Conservation (phyloP, 129 eudicot genomes). For the Helianthus tuberosus region DNA sequence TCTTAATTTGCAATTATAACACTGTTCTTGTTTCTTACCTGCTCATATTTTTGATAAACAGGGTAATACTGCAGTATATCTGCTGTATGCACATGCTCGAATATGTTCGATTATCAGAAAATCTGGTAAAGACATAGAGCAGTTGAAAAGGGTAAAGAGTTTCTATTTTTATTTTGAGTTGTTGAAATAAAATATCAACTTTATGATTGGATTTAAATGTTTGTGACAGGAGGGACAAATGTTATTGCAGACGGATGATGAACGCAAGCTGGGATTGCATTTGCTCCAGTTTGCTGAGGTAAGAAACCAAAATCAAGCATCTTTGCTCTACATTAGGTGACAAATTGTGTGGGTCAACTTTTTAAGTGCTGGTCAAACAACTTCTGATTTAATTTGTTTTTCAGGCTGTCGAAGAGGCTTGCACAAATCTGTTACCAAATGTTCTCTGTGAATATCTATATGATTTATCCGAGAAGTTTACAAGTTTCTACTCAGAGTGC, state of each 20-base stretch:
- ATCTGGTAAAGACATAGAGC: slow-evolving; percentile 87
- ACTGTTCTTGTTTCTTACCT: slow-evolving; percentile 1
- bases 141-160: slow-evolving; percentile 57
- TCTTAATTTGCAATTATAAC: background rate
- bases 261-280: slow-evolving; percentile 78
- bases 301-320: background rate
- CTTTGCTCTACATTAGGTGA: background rate
- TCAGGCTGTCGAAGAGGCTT: slow-evolving; percentile 83
- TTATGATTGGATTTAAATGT: slow-evolving; percentile 1
- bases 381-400: slow-evolving; percentile 10
- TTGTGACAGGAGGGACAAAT: slow-evolving; percentile 55
- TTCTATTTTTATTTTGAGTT: background rate
- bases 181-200: background rate
- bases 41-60: slow-evolving; percentile 33
- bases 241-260: slow-evolving; percentile 60
- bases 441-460: slow-evolving; percentile 73
- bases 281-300: slow-evolving; percentile 89
- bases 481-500: slow-evolving; percentile 71
- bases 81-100: slow-evolving; percentile 91
- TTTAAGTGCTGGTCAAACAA: background rate
- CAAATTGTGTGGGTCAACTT: no score
- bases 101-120: slow-evolving; percentile 88
- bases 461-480: slow-evolving; percentile 71
- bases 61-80: slow-evolving; percentile 92
- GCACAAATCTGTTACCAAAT: slow-evolving; percentile 67